phyloP scores from a whole-genome alignment of 192 early-diverging fungal species.

The Phlyctochytrium bullatum region DNA sequence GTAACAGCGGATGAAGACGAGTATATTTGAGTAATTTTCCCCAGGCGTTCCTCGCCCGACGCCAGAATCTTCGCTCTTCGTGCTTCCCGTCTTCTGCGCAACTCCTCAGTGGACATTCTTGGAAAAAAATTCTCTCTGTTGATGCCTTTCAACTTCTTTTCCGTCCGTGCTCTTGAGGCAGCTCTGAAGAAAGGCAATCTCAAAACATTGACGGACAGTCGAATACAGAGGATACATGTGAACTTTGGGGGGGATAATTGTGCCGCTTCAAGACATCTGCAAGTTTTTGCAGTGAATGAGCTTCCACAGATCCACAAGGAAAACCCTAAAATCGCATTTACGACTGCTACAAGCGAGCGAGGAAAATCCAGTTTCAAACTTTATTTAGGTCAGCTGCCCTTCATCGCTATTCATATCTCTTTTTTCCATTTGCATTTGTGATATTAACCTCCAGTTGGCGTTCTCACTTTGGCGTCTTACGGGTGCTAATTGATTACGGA shows the following conservation, averaged over 20 bases:
- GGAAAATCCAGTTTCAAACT: neutral
- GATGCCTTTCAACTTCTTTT: neutral
- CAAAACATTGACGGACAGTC: too few species aligned
- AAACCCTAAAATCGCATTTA: neutral
- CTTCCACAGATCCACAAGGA: neutral
- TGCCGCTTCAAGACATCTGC: neutral
- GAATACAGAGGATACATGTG: slow-evolving; percentile 3
- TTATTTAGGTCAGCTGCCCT: too few species aligned
- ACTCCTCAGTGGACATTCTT: neutral
- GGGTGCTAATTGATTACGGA: too few species aligned
- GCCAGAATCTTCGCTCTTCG: neutral
- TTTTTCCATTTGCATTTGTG: too few species aligned
- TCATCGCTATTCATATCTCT: too few species aligned
- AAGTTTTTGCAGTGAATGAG: neutral
- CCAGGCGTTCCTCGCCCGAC: neutral
- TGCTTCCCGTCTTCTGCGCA: neutral
- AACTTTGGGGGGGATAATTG: neutral
- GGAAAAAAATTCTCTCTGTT: neutral
- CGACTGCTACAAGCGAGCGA: neutral
- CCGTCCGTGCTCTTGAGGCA: neutral
- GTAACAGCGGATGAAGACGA: too few species aligned
- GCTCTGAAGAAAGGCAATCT: neutral
- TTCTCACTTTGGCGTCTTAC: too few species aligned
- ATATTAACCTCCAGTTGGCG: too few species aligned
- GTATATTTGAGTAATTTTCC: neutral